A percentile compares a stretch with the other conserved stretches of the same genome.
These are phyloP conservation scores for Penicillium sumatraense DNA, from an alignment of 2,329 filamentous ascomycete species.

Conservation along the genomic window DNA sequence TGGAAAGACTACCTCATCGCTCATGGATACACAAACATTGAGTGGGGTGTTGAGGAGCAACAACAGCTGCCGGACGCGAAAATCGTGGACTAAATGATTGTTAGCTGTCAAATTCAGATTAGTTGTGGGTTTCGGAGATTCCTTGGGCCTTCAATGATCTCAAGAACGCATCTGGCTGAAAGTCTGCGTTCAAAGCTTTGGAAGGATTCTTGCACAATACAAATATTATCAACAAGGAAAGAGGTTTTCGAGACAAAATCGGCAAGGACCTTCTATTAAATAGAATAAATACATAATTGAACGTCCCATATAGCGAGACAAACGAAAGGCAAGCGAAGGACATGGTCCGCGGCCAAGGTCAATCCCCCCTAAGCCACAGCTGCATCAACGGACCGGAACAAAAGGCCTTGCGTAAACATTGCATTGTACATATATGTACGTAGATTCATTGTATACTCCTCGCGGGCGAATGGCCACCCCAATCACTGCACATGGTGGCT, in stretches of 20 bases:
- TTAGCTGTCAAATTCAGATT: not conserved
- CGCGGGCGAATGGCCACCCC: not conserved
- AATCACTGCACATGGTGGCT: slow-evolving; percentile 1
- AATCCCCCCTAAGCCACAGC: not conserved
- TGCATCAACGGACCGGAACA: slow-evolving; percentile 1
- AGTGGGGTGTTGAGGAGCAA: slow-evolving; percentile 26
- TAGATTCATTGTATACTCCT: slow-evolving; percentile 3
- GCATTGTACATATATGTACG: slow-evolving; percentile 19
- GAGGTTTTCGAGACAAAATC: not conserved
- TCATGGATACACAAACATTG: slow-evolving; percentile 43
- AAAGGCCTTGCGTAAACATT: slow-evolving; percentile 7
- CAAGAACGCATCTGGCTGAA: not conserved
- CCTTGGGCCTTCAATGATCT: too few relatives aligned
- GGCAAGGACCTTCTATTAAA: slow-evolving; percentile 3
- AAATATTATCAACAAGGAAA: not conserved
- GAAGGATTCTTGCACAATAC: too few relatives aligned
- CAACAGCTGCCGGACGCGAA: not conserved
- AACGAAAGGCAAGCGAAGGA: slow-evolving; percentile 18
- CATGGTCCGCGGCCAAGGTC: not conserved
- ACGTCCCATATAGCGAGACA: slow-evolving; percentile 7
- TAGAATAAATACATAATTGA: slow-evolving; percentile 16
- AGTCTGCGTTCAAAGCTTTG: too few relatives aligned
- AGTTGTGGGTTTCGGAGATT: too few relatives aligned
- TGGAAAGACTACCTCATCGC: slow-evolving; percentile 52
- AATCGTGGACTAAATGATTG: not conserved